These are phyloP conservation scores for Jatropha curcas DNA, from an alignment of 345 rosid genomes.

Conservation along the genomic window DNA sequence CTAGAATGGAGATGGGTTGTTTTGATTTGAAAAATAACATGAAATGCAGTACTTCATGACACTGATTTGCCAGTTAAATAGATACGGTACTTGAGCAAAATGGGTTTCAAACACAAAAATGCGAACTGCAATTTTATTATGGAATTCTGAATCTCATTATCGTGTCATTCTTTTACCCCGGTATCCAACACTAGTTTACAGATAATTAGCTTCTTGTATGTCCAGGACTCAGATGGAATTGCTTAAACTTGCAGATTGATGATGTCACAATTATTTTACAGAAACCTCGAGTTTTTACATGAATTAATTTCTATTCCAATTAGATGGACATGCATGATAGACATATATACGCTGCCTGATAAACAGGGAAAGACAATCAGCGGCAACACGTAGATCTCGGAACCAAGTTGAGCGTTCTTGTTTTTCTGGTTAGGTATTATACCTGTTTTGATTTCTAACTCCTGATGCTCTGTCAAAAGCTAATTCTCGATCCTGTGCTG, in stretches of 20 bases:
- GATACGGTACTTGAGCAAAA: not conserved
- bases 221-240: no score
- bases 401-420: no score
- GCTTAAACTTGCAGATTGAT: no score
- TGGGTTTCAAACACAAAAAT: not conserved
- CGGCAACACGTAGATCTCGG: not conserved
- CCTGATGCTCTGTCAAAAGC: not conserved
- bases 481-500: not conserved
- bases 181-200: no score
- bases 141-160: not conserved
- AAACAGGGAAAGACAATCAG: not conserved
- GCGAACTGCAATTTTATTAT: not conserved
- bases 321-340: not conserved
- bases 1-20: conserved; percentile 6
- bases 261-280: no score
- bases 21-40: conserved; percentile 17
- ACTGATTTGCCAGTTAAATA: conserved; percentile 1
- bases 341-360: not conserved
- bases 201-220: no score
- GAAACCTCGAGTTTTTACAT: not conserved
- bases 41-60: conserved; percentile 4
- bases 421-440: no score
- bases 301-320: not conserved
- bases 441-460: no score
- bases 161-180: no score